A percentile compares a stretch with the other conserved stretches of the same genome.
Conservation (phyloP, 768 basidiomycete genomes). For the Sporobolomyces pararoseus region DNA sequence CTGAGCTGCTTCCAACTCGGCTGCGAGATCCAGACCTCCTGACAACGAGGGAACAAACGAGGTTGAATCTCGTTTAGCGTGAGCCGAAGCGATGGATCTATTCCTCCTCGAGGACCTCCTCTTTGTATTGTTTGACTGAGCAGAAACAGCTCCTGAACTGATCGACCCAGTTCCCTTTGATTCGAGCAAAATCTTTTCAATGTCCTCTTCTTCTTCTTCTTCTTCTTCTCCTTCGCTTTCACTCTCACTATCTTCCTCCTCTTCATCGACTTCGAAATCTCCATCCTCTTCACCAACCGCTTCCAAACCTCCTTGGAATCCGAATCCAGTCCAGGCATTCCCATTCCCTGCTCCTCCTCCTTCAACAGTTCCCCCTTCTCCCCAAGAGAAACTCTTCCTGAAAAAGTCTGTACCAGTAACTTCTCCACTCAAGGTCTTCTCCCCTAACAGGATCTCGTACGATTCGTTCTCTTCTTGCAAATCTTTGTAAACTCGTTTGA, state of each 20-base stretch:
- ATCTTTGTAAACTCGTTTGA: conserved; percentile 80
- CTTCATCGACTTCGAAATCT: not conserved
- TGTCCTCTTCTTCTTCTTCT: conserved; percentile 7
- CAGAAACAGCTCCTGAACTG: conserved; percentile 39
- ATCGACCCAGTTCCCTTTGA: conserved; percentile 24
- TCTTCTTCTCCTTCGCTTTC: conserved; percentile 2
- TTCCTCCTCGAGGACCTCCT: not conserved
- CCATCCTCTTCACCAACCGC: conserved; percentile 25
- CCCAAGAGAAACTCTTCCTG: conserved; percentile 32
- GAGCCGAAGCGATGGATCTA: conserved; percentile 7
- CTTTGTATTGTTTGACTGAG: not conserved
- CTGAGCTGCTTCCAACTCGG: conserved; percentile 41
- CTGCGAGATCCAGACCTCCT: conserved; percentile 42
- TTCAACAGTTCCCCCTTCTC: conserved; percentile 1
- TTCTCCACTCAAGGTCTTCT: conserved; percentile 84
- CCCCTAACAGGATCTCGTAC: conserved; percentile 87
- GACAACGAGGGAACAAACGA: not conserved
- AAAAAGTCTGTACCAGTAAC: conserved; percentile 21
- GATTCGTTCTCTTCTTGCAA: conserved; percentile 85
- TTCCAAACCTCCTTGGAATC: conserved; percentile 21
- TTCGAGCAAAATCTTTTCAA: conserved; percentile 38
- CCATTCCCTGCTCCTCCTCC: not conserved
- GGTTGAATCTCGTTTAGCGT: not conserved
- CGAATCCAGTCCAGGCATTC: conserved; percentile 7
- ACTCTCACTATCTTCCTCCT: not conserved